Evolutionary conservation across 2,329 filamentous ascomycete genomes (phyloP).

Genomic region (Colletotrichum abscissum): DNA sequence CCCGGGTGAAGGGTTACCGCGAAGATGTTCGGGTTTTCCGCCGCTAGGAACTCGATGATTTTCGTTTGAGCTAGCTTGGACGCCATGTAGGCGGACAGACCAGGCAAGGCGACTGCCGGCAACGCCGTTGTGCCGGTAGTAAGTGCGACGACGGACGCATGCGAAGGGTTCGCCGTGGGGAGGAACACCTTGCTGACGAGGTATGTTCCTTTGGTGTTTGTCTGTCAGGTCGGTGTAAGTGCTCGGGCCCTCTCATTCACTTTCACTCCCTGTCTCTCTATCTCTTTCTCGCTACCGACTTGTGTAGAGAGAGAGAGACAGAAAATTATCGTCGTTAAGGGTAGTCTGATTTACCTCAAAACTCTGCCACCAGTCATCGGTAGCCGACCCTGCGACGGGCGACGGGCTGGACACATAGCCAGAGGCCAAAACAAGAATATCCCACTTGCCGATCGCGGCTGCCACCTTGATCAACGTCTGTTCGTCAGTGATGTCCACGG

Average conservation of each 20-base stretch:
- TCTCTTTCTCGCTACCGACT: background rate
- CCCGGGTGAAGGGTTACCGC: conserved; percentile 40
- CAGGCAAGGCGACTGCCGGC: conserved; percentile 35
- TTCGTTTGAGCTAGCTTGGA: conserved; percentile 45
- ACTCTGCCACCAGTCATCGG: conserved; percentile 38
- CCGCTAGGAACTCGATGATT: conserved; percentile 41
- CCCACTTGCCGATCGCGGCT: conserved; percentile 34
- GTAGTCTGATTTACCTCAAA: conserved; percentile 37
- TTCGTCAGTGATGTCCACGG: conserved; percentile 24
- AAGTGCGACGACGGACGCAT: conserved; percentile 36
- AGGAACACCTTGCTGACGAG: conserved; percentile 59
- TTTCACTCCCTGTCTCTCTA: background rate
- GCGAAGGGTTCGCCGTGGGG: conserved; percentile 42
- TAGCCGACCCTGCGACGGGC: conserved; percentile 31
- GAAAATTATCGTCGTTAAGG: background rate
- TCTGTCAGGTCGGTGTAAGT: conserved; percentile 34
- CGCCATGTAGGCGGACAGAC: conserved; percentile 34
- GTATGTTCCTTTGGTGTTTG: conserved; percentile 62
- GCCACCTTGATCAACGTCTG: conserved; percentile 17
- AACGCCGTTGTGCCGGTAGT: conserved; percentile 38
- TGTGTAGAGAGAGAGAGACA: background rate
- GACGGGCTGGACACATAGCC: conserved; percentile 35
- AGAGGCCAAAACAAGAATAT: conserved; percentile 35
- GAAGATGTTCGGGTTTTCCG: conserved; percentile 40
- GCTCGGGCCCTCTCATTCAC: background rate